Evolutionary conservation across 2,329 filamentous ascomycete genomes (phyloP).

Genomic region (Colletotrichum lini): DNA sequence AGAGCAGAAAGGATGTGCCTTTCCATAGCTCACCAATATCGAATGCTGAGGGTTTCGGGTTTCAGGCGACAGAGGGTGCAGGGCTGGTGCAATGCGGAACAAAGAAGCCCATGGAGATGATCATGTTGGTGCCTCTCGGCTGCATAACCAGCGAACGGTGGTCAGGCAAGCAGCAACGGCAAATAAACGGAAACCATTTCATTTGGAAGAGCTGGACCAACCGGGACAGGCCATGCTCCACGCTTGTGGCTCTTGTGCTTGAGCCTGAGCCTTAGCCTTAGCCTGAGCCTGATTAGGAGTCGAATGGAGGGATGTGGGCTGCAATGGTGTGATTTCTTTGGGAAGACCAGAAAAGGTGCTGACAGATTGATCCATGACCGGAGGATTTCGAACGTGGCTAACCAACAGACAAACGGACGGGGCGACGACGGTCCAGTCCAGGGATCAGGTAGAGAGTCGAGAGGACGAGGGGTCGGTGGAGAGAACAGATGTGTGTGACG

Average conservation of each 20-base stretch:
- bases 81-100: conserved; percentile 18
- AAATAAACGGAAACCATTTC: neutral
- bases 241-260: neutral
- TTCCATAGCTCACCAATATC: neutral
- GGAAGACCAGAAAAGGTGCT: conserved; percentile 22
- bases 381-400: neutral
- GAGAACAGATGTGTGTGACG: neutral
- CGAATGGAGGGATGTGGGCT: neutral
- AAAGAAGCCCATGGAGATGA: conserved; percentile 22
- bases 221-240: neutral
- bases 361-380: conserved; percentile 22
- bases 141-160: neutral
- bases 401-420: conserved; percentile 20
- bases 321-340: conserved; percentile 14
- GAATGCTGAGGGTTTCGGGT: conserved; percentile 13
- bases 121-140: conserved; percentile 17
- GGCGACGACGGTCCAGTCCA: conserved; percentile 1
- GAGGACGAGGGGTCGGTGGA: neutral
- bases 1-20: conserved; percentile 5
- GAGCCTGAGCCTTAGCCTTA: neutral
- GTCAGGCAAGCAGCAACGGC: neutral
- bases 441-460: neutral
- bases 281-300: neutral
- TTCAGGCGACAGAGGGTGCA: conserved; percentile 3
- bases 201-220: conserved; percentile 1